These are phyloP conservation scores for Alternaria atra DNA, from an alignment of 2,329 filamentous ascomycete genomes.

Conservation along the genomic window DNA sequence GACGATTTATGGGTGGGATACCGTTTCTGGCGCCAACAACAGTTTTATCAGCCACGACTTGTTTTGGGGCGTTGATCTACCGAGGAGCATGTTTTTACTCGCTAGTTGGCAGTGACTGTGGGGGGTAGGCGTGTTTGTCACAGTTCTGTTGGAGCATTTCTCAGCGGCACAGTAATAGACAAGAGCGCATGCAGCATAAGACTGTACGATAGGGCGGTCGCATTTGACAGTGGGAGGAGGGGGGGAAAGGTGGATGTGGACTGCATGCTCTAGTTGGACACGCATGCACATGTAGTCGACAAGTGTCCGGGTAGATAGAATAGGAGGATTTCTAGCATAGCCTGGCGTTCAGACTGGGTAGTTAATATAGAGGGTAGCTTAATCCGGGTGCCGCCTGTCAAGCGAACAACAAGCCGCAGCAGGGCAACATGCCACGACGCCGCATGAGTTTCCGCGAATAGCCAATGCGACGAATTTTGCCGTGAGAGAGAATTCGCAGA, in stretches of 20 bases:
- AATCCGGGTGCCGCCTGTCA: slow-evolving; percentile 5
- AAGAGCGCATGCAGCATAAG: slow-evolving; percentile 23
- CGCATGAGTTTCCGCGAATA: not conserved
- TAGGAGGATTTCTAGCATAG: slow-evolving; percentile 14
- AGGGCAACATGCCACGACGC: not conserved
- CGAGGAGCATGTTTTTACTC: slow-evolving; percentile 26
- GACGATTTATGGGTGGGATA: slow-evolving; percentile 31
- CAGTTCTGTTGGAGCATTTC: slow-evolving; percentile 11
- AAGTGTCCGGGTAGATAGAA: slow-evolving; percentile 16
- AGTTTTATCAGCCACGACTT: slow-evolving; percentile 39
- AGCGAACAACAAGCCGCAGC: slow-evolving; percentile 1
- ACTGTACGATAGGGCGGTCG: slow-evolving; percentile 34
- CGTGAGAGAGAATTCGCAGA: not conserved
- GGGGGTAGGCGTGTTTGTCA: slow-evolving; percentile 19
- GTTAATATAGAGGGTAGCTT: slow-evolving; percentile 20
- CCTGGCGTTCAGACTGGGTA: slow-evolving; percentile 4
- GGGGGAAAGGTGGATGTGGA: slow-evolving; percentile 8
- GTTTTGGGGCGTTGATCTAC: slow-evolving; percentile 37
- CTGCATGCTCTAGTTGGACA: slow-evolving; percentile 10
- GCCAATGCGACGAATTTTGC: not conserved
- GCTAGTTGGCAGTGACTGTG: slow-evolving; percentile 27
- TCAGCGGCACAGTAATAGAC: slow-evolving; percentile 25
- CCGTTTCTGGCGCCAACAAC: slow-evolving; percentile 29
- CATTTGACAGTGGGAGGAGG: slow-evolving; percentile 7
- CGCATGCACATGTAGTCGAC: slow-evolving; percentile 14